Evolutionary conservation across 2,329 filamentous ascomycete genomes (phyloP).

Genomic region (Berkeleyomyces rouxiae): DNA sequence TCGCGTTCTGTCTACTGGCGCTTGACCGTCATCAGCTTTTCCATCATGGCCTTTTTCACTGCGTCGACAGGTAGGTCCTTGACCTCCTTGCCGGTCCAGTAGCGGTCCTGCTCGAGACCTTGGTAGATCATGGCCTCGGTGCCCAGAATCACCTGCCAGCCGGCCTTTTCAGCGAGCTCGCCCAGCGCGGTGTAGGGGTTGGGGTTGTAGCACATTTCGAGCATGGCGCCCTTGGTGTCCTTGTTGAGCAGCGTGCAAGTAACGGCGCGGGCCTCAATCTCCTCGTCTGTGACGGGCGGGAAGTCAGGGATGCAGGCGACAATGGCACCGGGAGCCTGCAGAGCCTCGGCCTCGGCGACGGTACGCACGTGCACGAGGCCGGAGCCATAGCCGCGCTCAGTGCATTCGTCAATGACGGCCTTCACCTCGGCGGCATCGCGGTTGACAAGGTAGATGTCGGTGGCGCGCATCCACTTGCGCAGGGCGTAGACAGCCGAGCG

Average conservation of each 20-base stretch:
- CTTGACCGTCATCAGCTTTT: slow-evolving; percentile 7
- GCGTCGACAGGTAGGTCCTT: slow-evolving; percentile 41
- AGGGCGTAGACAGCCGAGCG: slow-evolving; percentile 62
- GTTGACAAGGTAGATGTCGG: slow-evolving; percentile 61
- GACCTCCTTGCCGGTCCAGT: slow-evolving; percentile 48
- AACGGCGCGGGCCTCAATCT: slow-evolving; percentile 42
- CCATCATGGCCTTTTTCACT: slow-evolving; percentile 32
- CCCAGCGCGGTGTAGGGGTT: slow-evolving; percentile 50
- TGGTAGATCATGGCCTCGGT: slow-evolving; percentile 67
- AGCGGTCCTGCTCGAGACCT: slow-evolving; percentile 49
- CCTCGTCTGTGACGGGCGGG: slow-evolving; percentile 45
- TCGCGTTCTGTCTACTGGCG: neutral
- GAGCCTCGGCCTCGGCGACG: slow-evolving; percentile 37
- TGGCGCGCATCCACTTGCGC: slow-evolving; percentile 49
- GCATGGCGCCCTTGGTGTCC: slow-evolving; percentile 45
- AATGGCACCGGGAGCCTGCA: slow-evolving; percentile 47
- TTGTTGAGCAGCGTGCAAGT: slow-evolving; percentile 30
- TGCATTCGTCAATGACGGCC: slow-evolving; percentile 49
- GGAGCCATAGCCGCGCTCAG: slow-evolving; percentile 39
- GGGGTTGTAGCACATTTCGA: slow-evolving; percentile 78
- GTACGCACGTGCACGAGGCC: slow-evolving; percentile 44
- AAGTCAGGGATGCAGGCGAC: slow-evolving; percentile 65
- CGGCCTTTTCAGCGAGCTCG: slow-evolving; percentile 39
- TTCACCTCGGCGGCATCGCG: slow-evolving; percentile 51
- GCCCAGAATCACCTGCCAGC: slow-evolving; percentile 60